Evolutionary conservation across 768 basidiomycete species (phyloP), one percentile per base, ranked within the genome.

Genomic region (Podaxis sp.): DNA sequence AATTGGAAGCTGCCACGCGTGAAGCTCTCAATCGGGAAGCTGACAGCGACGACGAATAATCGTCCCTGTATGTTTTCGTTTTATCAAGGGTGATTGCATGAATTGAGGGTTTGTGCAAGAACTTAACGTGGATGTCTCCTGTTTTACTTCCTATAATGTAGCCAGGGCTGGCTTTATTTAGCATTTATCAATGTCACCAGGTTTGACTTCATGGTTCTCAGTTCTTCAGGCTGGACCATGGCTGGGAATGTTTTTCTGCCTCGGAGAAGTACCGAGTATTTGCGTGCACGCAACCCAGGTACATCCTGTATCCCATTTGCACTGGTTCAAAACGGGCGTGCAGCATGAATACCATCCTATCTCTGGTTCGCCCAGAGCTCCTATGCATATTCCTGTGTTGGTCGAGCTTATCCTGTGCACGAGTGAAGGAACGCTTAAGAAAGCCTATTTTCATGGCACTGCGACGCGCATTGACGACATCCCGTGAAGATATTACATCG

Each of bases 1-100:
- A 76, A 58, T 75, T 94, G 33, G 93, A 95, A 75, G 78, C 71
- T 50, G 79, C 82, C 7, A 82, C 85, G 2, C 75, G 69, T 36
- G 72, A 77, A 13, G 73, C 69, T 5, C 65, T 69, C 53, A 73
- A 73, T 38, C 74, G 78, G 50, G 75, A 77, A 46, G 73, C 74
- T 50, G 92, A 94, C 68, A 93, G 90, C 64, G 92, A 93, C 67
- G 89, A 91, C 66, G 89, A 90, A 56, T 67, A 56, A 29, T 9
- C 11, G 27, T 24, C 37, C 54, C 54, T 55, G 29, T 33, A 8
- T n/a, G 38, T 24, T 40, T 54, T 46, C 9, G 25, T 29, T 2
- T 2, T 41, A 27, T 41, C 59, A 46, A 53, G 27, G 22, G 33
- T 6, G 47, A 22, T 51, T 33, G 11, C 46, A 17, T 38, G 47